phyloP scores from a whole-genome alignment of 495 filamentous ascomycete genomes.

The Mycothermus thermophilus region DNA sequence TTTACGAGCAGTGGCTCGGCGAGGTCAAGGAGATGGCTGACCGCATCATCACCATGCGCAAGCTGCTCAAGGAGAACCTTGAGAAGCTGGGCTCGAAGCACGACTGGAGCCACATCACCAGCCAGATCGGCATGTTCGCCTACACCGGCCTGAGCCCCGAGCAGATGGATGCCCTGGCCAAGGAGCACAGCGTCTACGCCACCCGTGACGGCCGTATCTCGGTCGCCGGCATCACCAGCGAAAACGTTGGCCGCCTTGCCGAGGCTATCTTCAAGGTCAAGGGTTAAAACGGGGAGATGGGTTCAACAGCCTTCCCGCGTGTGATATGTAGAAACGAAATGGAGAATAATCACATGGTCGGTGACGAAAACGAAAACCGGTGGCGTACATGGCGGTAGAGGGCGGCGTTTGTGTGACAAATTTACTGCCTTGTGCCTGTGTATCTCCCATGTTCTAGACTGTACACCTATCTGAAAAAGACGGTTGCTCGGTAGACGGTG shows the following conservation, averaged over 20 bases:
- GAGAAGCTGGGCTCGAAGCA: constrained; percentile 89
- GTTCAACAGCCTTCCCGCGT: no score
- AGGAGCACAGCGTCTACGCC: constrained; percentile 96
- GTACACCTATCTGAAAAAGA: no score
- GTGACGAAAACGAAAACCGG: no score
- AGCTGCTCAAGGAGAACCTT: constrained; percentile 80
- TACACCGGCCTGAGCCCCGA: constrained; percentile 88
- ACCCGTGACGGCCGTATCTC: constrained; percentile 97
- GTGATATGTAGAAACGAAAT: no score
- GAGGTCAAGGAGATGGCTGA: constrained; percentile 99
- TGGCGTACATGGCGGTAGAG: no score
- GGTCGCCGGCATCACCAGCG: constrained; percentile 87
- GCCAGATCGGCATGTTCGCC: constrained; percentile 98
- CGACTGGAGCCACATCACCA: constrained; percentile 97
- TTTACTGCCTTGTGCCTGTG: no score
- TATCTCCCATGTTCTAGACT: no score
- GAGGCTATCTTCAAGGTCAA: constrained; percentile 92
- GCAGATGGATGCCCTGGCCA: constrained; percentile 83
- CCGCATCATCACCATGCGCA: constrained; percentile 96
- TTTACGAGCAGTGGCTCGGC: constrained; percentile 87
- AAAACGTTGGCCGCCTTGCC: constrained; percentile 85
- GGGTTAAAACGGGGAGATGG: constrained; percentile 30
- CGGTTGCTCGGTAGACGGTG: no score
- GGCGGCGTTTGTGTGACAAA: no score
- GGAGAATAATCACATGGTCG: no score